Evolutionary conservation across 2,329 filamentous ascomycete genomes (phyloP).

Genomic region (Myrmaecium sp.): DNA sequence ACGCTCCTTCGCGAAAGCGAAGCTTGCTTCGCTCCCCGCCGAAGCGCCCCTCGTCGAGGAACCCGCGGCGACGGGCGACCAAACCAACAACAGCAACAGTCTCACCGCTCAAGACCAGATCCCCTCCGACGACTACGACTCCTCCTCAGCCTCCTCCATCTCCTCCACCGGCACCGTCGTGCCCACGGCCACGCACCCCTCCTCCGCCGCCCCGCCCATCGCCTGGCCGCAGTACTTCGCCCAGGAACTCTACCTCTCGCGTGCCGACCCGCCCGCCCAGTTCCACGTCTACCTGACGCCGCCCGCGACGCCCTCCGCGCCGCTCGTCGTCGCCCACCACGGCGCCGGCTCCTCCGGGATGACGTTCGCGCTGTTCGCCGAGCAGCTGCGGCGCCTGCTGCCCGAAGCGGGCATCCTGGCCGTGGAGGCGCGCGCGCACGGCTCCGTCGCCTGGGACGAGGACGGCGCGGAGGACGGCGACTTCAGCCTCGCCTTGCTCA

Average conservation of each 20-base stretch:
- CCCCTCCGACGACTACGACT: too few species aligned
- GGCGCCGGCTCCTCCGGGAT: constrained; percentile 86
- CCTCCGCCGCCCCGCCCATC: constrained; percentile 39
- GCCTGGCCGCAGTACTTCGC: constrained; percentile 87
- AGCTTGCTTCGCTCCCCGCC: constrained; percentile 46
- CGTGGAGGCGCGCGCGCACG: constrained; percentile 75
- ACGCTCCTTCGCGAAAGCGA: constrained; percentile 60
- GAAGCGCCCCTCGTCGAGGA: constrained; percentile 36
- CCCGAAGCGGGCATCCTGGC: constrained; percentile 72
- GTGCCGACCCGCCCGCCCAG: constrained; percentile 30
- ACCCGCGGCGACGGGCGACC: too few species aligned
- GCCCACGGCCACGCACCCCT: constrained; percentile 54
- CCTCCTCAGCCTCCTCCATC: constrained; percentile 53
- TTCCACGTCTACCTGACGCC: constrained; percentile 84
- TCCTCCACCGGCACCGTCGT: constrained; percentile 88
- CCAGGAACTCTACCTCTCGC: constrained; percentile 62
- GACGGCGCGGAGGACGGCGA: constrained; percentile 34
- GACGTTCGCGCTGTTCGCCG: constrained; percentile 70
- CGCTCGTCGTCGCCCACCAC: constrained; percentile 86
- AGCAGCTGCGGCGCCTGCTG: constrained; percentile 59
- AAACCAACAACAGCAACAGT: too few species aligned
- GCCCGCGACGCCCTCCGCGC: constrained; percentile 47
- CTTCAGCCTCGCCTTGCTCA: constrained; percentile 55
- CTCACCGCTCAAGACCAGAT: too few species aligned
- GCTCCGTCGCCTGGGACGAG: constrained; percentile 37